Evolutionary conservation across 257 asterid species (phyloP).

Genomic region (Scutellaria baicalensis): DNA sequence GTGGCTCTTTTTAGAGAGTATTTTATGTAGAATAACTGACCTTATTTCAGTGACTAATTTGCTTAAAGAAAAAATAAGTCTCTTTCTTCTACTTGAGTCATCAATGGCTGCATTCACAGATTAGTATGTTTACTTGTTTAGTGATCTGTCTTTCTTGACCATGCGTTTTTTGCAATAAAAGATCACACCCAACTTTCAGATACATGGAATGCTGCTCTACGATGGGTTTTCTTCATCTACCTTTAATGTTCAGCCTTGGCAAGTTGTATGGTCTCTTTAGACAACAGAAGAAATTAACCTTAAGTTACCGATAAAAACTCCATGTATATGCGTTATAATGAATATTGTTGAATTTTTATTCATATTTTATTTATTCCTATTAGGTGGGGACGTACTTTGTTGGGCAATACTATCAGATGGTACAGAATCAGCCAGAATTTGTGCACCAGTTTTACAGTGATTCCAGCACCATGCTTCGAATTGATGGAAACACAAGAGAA

Average conservation of each 20-base stretch:
- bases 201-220: not conserved
- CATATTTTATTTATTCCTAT: conserved; percentile 13
- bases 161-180: not conserved
- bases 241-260: not conserved
- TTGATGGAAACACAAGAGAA: conserved; percentile 72
- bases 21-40: not conserved
- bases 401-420: conserved; percentile 91
- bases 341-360: conserved; percentile 1
- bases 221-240: not conserved
- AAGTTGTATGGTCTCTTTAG: not conserved
- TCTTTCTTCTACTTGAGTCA: not conserved
- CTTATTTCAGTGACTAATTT: not conserved
- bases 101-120: not conserved
- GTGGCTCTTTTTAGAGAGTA: not conserved
- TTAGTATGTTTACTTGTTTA: not conserved
- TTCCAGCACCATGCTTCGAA: conserved; percentile 86
- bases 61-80: not conserved
- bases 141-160: not conserved
- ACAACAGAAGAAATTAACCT: not conserved
- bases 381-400: conserved; percentile 97
- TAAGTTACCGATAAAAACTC: not conserved
- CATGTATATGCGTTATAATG: not conserved
- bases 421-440: conserved; percentile 79
- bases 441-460: conserved; percentile 86
- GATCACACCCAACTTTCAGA: not conserved